phyloP scores from a whole-genome alignment of 495 filamentous ascomycete species.

The Pyronema omphalodes region DNA sequence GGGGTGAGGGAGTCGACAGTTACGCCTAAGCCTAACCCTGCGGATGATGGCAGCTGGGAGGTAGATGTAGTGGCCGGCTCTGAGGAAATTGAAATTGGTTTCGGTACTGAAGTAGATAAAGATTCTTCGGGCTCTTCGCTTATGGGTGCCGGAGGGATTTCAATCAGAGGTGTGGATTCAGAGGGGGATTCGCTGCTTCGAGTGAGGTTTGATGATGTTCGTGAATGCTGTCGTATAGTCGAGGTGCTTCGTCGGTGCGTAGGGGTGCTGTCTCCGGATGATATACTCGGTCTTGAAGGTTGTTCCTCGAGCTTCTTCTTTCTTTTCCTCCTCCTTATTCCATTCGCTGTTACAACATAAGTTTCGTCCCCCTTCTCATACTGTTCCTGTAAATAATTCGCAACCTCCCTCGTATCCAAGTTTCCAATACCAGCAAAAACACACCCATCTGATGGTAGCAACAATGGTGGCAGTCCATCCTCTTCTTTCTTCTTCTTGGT shows the following conservation, averaged over 20 bases:
- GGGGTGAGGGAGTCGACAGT: background rate
- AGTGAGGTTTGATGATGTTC: background rate
- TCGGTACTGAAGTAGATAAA: background rate
- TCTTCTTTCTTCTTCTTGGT: background rate
- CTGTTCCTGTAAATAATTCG: constrained; percentile 18
- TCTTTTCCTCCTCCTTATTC: constrained; percentile 5
- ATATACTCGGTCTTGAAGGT: background rate
- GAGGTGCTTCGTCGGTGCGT: constrained; percentile 1
- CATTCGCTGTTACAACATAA: background rate
- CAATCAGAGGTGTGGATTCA: background rate
- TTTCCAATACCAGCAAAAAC: constrained; percentile 20
- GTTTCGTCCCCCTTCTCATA: constrained; percentile 18
- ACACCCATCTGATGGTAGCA: constrained; percentile 21
- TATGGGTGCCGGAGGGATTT: too few relatives aligned
- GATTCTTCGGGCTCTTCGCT: background rate
- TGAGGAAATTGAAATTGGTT: background rate
- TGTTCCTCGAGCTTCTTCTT: constrained; percentile 4
- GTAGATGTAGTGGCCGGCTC: background rate
- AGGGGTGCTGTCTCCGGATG: constrained; percentile 5
- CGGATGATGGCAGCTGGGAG: background rate
- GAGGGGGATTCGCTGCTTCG: constrained; percentile 1
- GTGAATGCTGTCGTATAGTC: background rate
- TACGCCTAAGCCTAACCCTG: background rate
- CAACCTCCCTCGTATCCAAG: constrained; percentile 13
- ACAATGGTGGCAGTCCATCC: background rate